phyloP scores from a whole-genome alignment of 768 basidiomycete genomes.

The Termitomyces sp. region DNA sequence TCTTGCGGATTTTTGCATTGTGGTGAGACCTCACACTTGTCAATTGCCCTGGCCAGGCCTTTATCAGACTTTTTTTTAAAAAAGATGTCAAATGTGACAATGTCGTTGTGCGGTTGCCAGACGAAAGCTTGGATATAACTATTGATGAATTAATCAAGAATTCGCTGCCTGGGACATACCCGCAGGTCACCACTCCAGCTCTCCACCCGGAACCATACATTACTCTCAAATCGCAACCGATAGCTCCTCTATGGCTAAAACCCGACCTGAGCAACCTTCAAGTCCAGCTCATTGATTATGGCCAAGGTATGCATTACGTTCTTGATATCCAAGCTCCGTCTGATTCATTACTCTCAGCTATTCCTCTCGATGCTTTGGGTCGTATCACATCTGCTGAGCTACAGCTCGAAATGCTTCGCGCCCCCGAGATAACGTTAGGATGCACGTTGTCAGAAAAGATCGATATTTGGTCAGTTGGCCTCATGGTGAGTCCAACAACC shows the following conservation, averaged over 20 bases:
- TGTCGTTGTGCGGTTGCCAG: background rate
- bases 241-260: background rate
- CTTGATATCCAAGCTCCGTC: background rate
- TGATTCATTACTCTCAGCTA: background rate
- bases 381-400: background rate
- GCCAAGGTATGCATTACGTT: background rate
- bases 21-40: background rate
- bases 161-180: background rate
- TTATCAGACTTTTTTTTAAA: background rate
- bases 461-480: conserved; percentile 1
- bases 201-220: background rate
- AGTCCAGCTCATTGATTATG: conserved; percentile 1
- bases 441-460: background rate
- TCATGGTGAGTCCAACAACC: background rate
- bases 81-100: background rate
- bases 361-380: background rate
- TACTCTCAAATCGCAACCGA: background rate
- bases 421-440: background rate
- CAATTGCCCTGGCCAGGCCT: background rate
- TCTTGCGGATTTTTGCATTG: background rate
- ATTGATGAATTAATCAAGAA: background rate
- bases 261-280: background rate
- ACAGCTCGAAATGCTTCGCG: background rate
- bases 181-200: background rate
- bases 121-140: background rate